These are phyloP conservation scores for Ogataea ramenticola DNA, from an alignment of 805 yeast species.

Conservation along the genomic window DNA sequence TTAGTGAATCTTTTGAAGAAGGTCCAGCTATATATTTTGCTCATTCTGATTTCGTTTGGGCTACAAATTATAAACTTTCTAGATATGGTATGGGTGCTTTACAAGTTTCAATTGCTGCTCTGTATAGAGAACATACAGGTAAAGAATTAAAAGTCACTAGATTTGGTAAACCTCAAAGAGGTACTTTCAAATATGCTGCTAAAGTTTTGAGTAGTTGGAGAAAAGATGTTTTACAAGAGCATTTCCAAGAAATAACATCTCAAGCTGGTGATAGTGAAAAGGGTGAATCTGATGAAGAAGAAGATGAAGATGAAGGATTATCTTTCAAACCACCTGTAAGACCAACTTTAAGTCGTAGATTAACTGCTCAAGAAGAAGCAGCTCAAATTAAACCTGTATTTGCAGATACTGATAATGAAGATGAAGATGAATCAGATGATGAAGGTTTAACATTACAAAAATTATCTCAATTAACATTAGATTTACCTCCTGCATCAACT, in stretches of 20 bases:
- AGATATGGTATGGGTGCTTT: slow-evolving; percentile 95
- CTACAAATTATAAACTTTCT: slow-evolving; percentile 73
- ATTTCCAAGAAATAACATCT: slow-evolving; percentile 36
- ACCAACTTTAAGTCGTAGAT: slow-evolving; percentile 4
- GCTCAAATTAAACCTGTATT: slow-evolving; percentile 12
- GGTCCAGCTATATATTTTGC: slow-evolving; percentile 84
- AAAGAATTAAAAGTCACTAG: slow-evolving; percentile 70
- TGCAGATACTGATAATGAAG: slow-evolving; percentile 26
- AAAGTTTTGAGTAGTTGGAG: slow-evolving; percentile 74
- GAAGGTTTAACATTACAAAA: slow-evolving; percentile 41
- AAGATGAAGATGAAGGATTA: slow-evolving; percentile 13
- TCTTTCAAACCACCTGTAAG: slow-evolving; percentile 6
- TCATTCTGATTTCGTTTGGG: slow-evolving; percentile 91
- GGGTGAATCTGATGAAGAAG: slow-evolving; percentile 12
- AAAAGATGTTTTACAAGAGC: slow-evolving; percentile 66
- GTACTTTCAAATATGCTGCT: slow-evolving; percentile 79
- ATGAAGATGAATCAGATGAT: slow-evolving; percentile 25
- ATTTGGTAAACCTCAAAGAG: slow-evolving; percentile 86
- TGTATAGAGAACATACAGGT: slow-evolving; percentile 81
- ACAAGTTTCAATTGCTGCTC: slow-evolving; percentile 80
- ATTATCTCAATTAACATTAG: slow-evolving; percentile 36
- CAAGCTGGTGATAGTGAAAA: slow-evolving; percentile 1
- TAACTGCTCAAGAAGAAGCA: slow-evolving; percentile 5
- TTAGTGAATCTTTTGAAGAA: slow-evolving; percentile 59
- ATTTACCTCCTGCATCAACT: slow-evolving; percentile 76